phyloP scores from a whole-genome alignment of 2,329 filamentous ascomycete genomes.

The Sporothrix schenckii region DNA sequence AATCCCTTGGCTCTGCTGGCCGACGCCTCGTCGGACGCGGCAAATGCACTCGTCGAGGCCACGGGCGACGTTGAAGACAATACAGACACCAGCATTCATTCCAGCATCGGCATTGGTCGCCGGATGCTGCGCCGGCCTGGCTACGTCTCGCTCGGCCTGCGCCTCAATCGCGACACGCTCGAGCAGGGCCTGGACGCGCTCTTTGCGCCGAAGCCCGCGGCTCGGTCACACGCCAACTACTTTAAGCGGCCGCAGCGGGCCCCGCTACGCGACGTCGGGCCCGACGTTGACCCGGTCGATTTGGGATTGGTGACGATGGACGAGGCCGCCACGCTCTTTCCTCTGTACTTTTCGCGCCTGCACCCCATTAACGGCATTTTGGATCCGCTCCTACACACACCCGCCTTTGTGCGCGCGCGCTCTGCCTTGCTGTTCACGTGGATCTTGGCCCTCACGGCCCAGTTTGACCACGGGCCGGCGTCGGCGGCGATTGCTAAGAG shows the following conservation, averaged over 20 bases:
- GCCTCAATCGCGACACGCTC: conserved; percentile 11
- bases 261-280: not conserved
- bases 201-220: not conserved
- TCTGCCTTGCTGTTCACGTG: not conserved
- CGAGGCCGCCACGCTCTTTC: conserved; percentile 1
- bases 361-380: conserved; percentile 17
- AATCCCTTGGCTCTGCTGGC: conserved; percentile 5
- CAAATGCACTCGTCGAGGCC: not conserved
- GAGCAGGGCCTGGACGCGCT: conserved; percentile 1
- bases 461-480: conserved; percentile 13
- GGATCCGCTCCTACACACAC: conserved; percentile 2
- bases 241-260: not conserved
- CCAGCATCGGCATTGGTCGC: not conserved
- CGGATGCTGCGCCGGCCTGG: not conserved
- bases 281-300: conserved; percentile 3
- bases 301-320: conserved; percentile 11
- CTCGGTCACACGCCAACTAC: not conserved
- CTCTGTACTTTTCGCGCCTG: not conserved
- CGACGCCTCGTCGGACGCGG: not conserved
- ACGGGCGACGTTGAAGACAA: no score
- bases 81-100: no score
- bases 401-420: not conserved
- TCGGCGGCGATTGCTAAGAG: not conserved
- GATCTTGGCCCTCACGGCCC: conserved; percentile 6
- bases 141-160: conserved; percentile 6